Evolutionary conservation across 768 basidiomycete genomes (phyloP), one percentile per base, ranked within the genome.

Genomic region (Collybia mongolica): DNA sequence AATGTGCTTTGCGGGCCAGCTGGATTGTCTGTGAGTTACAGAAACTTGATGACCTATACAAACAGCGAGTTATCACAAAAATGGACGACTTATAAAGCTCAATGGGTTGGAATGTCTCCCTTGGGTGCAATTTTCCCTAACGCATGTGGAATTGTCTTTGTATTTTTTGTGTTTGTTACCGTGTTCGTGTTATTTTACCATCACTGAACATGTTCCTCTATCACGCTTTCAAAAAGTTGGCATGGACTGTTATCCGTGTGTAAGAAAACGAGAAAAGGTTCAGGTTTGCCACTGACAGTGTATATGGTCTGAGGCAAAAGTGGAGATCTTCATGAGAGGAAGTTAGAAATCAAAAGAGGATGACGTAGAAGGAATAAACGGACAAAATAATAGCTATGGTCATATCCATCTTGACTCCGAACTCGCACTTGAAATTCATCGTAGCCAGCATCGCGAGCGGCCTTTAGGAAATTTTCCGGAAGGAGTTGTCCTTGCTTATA

Each of bases 361-460:
- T 20, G 37, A 17, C 48, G 19, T 23, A 9, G 14, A 24, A 5
- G 2, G 35, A 6, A 35, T 42, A 2, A 15, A 59, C 75, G 57
- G 62, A 75, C 93, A 61, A 96, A 97, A 68, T 86, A 95, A 64
- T 95, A 95, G 46, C 84, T 84, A 62, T 93, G 90, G 60, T 95
- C 92, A 61, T 95, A 96, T 22, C 84, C 91, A 44, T 85, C 84
- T 39, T 94, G 90, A 52, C 78, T 76, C 55, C 90, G 76, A 18
- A 97, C 88, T 39, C 81, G 72, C 6, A 98, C 90, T 65, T 90
- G 84, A 15, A 79, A 73, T 58, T 88, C 83, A 52, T 83, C 81
- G 58, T 88, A 80, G 3, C 90, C 88, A 5, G 82, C 77, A 52
- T 82, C 79, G 51, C 88, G 78, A 6, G 91, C 88, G 0, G 88